A percentile compares a stretch with the other conserved stretches of the same genome.
These are phyloP conservation scores for Cercospora sp. DNA, from an alignment of 2,329 filamentous ascomycete genomes.

Conservation along the genomic window DNA sequence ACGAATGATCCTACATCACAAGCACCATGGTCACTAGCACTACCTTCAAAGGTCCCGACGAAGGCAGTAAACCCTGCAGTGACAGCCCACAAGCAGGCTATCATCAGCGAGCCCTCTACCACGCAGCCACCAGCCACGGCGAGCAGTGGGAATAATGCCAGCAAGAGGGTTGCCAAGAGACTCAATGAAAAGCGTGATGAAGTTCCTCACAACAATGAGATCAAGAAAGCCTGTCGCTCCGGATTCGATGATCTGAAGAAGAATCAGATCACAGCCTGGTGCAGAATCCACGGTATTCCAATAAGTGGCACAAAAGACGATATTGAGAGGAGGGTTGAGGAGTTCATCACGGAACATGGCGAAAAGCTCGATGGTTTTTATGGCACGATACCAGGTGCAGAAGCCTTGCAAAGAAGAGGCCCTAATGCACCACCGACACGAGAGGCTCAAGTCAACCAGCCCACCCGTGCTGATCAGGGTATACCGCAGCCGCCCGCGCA, in stretches of 20 bases:
- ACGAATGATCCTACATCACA: background rate
- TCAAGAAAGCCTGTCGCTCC: background rate
- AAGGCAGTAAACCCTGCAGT: background rate
- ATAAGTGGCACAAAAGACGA: background rate
- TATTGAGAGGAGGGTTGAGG: slow-evolving; percentile 7
- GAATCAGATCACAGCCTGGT: slow-evolving; percentile 1
- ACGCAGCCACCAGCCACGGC: background rate
- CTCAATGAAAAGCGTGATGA: background rate
- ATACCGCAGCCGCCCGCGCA: background rate
- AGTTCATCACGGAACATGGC: slow-evolving; percentile 1
- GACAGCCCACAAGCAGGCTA: background rate
- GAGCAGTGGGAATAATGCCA: background rate
- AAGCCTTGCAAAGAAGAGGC: background rate
- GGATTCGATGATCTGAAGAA: background rate
- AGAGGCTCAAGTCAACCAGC: background rate
- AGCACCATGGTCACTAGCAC: background rate
- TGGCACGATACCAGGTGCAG: background rate
- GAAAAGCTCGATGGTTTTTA: slow-evolving; percentile 5
- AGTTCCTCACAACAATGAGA: background rate
- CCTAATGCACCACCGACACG: background rate
- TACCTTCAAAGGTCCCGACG: background rate
- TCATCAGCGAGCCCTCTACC: background rate
- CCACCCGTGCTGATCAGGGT: background rate
- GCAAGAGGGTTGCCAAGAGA: background rate
- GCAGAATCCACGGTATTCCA: background rate